Percentiles rank a stretch among this genome's conserved stretches.
These are phyloP conservation scores for Mycena galericulata DNA, from an alignment of 768 basidiomycete species.

Conservation along the genomic window DNA sequence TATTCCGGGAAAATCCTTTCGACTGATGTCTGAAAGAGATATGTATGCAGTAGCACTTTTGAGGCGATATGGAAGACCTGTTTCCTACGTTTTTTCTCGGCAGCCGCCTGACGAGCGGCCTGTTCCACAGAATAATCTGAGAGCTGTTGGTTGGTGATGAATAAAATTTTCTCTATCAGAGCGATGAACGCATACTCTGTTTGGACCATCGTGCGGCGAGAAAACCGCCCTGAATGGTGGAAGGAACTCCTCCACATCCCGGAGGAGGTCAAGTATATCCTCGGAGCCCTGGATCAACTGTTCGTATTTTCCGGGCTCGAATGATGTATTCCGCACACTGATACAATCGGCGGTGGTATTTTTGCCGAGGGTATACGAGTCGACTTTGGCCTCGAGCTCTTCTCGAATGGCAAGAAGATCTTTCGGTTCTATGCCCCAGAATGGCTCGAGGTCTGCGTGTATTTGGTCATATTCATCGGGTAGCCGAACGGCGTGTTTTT, in stretches of 20 bases:
- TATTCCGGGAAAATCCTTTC: slow-evolving; percentile 48
- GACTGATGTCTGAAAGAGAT: slow-evolving; percentile 41
- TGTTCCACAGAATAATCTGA: slow-evolving; percentile 39
- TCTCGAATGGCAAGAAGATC: slow-evolving; percentile 53
- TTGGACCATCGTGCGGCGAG: slow-evolving; percentile 58
- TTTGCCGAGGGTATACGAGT: slow-evolving; percentile 58
- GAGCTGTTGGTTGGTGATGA: slow-evolving; percentile 5
- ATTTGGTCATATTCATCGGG: slow-evolving; percentile 90
- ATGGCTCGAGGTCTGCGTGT: slow-evolving; percentile 81
- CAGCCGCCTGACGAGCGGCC: slow-evolving; percentile 38
- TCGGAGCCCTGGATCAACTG: slow-evolving; percentile 49
- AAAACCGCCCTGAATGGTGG: slow-evolving; percentile 61
- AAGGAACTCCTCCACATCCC: slow-evolving; percentile 52
- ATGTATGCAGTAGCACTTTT: neutral
- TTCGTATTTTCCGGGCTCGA: slow-evolving; percentile 49
- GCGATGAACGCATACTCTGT: slow-evolving; percentile 38
- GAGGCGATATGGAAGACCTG: neutral
- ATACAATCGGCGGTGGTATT: slow-evolving; percentile 39
- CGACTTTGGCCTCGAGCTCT: slow-evolving; percentile 51
- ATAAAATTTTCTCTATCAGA: no score
- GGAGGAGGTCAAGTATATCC: slow-evolving; percentile 50
- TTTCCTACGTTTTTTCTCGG: slow-evolving; percentile 32
- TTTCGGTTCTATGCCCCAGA: slow-evolving; percentile 73
- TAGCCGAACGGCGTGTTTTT: slow-evolving; percentile 77
- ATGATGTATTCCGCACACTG: slow-evolving; percentile 49